Percentiles rank a stretch among this genome's conserved stretches.
phyloP scores from a whole-genome alignment of 768 basidiomycete genomes.

The Phanerochaete carnosa region DNA sequence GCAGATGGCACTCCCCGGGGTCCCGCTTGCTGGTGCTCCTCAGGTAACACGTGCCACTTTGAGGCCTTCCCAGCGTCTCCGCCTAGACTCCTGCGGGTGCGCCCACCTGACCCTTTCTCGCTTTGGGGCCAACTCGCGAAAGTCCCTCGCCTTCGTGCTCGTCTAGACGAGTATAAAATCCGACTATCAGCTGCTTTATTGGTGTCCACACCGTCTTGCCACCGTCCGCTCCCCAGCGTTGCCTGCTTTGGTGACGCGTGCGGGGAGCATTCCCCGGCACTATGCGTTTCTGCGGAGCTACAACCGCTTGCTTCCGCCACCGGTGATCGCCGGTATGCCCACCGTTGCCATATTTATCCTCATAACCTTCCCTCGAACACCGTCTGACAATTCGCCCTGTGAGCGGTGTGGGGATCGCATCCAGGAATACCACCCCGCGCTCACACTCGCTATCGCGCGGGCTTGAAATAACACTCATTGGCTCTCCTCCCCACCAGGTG shows the following conservation, averaged over 20 bases:
- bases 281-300: not conserved
- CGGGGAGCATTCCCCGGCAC: not conserved
- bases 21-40: conserved; percentile 13
- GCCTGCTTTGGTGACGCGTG: conserved; percentile 5
- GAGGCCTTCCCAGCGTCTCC: conserved; percentile 2
- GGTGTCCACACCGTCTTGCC: not conserved
- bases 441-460: not conserved
- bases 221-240: not conserved
- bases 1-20: conserved; percentile 18
- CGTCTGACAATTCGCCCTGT: not conserved
- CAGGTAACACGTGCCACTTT: conserved; percentile 19
- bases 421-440: not conserved
- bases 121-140: conserved; percentile 1
- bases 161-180: not conserved
- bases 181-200: not conserved
- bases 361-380: conserved; percentile 1
- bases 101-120: not conserved
- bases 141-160: not conserved
- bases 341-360: not conserved
- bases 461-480: not conserved
- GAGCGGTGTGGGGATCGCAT: not conserved
- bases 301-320: conserved; percentile 6
- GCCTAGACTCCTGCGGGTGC: not conserved
- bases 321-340: conserved; percentile 9
- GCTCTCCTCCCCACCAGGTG: not conserved